Evolutionary conservation across 441 rosid genomes (phyloP), one percentile per base, ranked within the genome.

Genomic region (Gossypium armourianum): DNA sequence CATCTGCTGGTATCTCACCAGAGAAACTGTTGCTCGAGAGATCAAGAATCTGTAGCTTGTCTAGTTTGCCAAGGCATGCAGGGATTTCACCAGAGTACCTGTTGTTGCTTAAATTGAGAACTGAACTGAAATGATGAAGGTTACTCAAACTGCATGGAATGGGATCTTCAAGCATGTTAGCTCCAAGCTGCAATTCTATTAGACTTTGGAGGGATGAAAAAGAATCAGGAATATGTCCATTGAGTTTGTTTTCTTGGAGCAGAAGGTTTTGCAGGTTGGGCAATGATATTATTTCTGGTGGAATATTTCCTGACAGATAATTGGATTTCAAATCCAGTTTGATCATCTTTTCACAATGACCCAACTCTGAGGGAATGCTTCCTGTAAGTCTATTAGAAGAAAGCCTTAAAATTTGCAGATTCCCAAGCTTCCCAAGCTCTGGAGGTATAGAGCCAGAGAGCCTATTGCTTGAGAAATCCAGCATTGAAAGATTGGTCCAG

Each of bases 11-110:
- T 61, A 83, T 62, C 72, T 77, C 66, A 2, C 83, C 84, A 10
- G 78, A 60, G 45, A 83, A 73, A 57, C 60, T 65, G 73, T 85
- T 82, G 75, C 80, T 72, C 1, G 83, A 83, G 74, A 83, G 60
- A 72, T 85, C 82, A 65, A 85, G 78, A 71, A 78, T 74, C 50
- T 81, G 77, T 29, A 83, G 74, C 79, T 75, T 75, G 72, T 70
- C 80, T 69, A 78, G 72, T 21, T 65, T 77, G 10, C 74, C 68
- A 21, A 85, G 79, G 56, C 83, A 80, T 32, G 52, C 76, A 4
- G 86, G 86, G 70, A 85, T 68, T 60, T 68, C 67, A n/a, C 86
- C 85, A 1, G 82, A 79, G 28, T 83, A 65, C 50, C 55, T 69
- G 29, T 83, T 80, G 15, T 68, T 21, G 70, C 83, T 77, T 26